Evolutionary conservation across 306 rosid genomes (phyloP).

Genomic region (Citrullus colocynthis): DNA sequence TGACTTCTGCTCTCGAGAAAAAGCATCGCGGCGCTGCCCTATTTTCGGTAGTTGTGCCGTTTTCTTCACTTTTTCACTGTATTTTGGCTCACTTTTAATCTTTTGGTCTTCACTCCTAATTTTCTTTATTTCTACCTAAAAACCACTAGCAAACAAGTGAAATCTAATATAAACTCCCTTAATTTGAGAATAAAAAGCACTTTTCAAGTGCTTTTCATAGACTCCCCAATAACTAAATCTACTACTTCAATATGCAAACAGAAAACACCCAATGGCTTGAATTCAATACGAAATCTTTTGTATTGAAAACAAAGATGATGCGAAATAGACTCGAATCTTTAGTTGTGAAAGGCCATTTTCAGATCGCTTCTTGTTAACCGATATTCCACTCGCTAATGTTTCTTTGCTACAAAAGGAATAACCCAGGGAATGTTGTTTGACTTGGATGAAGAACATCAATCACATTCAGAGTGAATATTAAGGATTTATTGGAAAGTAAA

Average conservation of each 20-base stretch:
- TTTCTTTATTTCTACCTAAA: too few species aligned
- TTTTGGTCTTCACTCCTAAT: too few species aligned
- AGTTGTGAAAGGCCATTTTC: conserved; percentile 64
- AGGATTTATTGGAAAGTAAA: conserved; percentile 11
- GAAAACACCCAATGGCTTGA: neutral
- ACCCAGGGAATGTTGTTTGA: neutral
- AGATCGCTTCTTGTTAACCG: conserved; percentile 70
- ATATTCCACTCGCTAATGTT: conserved; percentile 80
- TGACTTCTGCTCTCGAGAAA: too few species aligned
- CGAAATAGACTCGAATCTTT: conserved; percentile 36
- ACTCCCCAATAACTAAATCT: conserved; percentile 52
- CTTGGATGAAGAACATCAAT: neutral
- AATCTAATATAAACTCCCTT: too few species aligned
- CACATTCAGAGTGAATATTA: neutral
- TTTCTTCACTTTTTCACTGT: too few species aligned
- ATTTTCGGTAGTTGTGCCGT: too few species aligned
- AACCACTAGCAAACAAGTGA: too few species aligned
- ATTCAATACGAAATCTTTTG: neutral
- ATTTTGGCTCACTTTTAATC: too few species aligned
- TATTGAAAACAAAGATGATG: neutral
- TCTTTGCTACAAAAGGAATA: conserved; percentile 51
- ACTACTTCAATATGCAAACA: conserved; percentile 83
- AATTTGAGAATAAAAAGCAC: too few species aligned
- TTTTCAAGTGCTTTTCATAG: too few species aligned
- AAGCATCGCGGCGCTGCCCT: too few species aligned